Percentiles rank a stretch among this genome's conserved stretches.
phyloP scores from a whole-genome alignment of 2,329 filamentous ascomycete genomes.

The Atkinsonella texensis region DNA sequence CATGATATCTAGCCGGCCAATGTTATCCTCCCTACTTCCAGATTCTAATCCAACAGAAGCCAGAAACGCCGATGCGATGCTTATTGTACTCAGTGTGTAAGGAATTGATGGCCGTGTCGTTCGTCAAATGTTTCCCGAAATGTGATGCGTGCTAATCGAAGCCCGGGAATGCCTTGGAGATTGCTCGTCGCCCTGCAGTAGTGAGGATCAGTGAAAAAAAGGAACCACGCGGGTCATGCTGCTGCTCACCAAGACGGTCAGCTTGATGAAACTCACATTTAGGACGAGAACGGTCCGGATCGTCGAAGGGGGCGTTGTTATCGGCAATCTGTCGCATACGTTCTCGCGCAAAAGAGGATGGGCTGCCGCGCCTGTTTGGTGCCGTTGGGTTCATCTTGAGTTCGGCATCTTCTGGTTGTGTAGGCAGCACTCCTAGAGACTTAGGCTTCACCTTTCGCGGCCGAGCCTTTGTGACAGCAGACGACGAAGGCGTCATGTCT shows the following conservation, averaged over 20 bases:
- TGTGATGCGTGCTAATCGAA: conserved; percentile 1
- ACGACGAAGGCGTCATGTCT: conserved; percentile 8
- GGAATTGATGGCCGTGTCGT: background rate
- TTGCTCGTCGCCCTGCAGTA: conserved; percentile 5
- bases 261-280: conserved; percentile 21
- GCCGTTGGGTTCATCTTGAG: conserved; percentile 15
- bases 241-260: background rate
- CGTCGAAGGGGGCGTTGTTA: conserved; percentile 30
- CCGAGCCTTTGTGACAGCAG: conserved; percentile 10
- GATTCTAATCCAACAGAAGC: background rate
- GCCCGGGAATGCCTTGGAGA: conserved; percentile 8
- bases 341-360: conserved; percentile 31
- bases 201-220: background rate
- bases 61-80: conserved; percentile 5
- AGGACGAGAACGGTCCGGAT: conserved; percentile 26
- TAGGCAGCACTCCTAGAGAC: conserved; percentile 22
- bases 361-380: conserved; percentile 24
- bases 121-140: background rate
- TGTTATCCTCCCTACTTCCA: background rate
- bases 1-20: conserved; percentile 2
- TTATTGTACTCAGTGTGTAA: background rate
- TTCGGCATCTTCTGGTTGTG: conserved; percentile 24
- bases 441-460: conserved; percentile 18
- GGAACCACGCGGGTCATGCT: background rate
- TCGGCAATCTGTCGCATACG: conserved; percentile 32